phyloP scores from a whole-genome alignment of 2,329 filamentous ascomycete species.

The Paraphaeosphaeria minitans region DNA sequence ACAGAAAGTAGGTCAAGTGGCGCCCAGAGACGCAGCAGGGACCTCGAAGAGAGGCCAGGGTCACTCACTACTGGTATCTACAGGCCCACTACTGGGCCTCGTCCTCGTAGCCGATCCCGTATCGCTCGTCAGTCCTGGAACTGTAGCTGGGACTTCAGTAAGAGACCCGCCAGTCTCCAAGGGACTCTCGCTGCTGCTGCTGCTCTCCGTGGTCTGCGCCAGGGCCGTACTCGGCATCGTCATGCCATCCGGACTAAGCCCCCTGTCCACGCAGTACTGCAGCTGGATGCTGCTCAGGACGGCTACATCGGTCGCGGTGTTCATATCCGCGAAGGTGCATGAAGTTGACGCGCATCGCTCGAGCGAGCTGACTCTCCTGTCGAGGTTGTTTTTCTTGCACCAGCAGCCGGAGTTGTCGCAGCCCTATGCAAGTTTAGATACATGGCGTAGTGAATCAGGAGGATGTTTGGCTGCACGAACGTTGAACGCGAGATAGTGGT shows the following conservation, averaged over 20 bases:
- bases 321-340: constrained; percentile 24
- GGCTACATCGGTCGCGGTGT: constrained; percentile 19
- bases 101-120: constrained; percentile 8
- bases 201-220: constrained; percentile 10
- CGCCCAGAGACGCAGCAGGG: neutral
- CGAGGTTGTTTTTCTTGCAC: constrained; percentile 26
- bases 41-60: neutral
- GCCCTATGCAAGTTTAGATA: constrained; percentile 11
- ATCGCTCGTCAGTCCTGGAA: neutral
- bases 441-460: neutral
- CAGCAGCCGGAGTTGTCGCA: constrained; percentile 23
- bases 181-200: neutral
- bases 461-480: constrained; percentile 8
- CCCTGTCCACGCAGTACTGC: constrained; percentile 18
- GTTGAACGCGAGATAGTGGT: constrained; percentile 14
- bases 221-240: constrained; percentile 15
- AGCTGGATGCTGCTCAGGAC: constrained; percentile 18
- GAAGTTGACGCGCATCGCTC: constrained; percentile 16
- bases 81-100: constrained; percentile 1
- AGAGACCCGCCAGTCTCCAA: constrained; percentile 4
- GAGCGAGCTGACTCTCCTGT: constrained; percentile 14
- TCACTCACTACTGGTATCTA: neutral
- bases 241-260: constrained; percentile 17
- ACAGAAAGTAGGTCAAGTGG: too few relatives aligned
- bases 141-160: neutral